Conservation (phyloP, 2,329 filamentous ascomycete species). For the Claviceps maximensis region DNA sequence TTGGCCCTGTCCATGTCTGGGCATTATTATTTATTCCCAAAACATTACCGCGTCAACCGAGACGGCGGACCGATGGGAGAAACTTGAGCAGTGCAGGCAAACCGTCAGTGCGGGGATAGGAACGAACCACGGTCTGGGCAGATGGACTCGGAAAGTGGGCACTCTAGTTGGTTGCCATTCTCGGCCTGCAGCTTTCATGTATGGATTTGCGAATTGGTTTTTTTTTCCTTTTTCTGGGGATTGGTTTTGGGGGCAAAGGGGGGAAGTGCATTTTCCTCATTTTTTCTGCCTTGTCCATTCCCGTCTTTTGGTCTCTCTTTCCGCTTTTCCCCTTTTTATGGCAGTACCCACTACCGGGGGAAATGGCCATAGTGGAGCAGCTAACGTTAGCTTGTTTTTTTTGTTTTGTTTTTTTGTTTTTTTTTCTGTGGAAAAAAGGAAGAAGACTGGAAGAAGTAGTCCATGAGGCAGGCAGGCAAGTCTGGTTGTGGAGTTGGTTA, state of each 20-base stretch:
- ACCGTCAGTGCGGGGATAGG: no score
- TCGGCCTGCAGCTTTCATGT: background rate
- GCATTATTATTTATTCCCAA: no score
- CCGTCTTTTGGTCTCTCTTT: background rate
- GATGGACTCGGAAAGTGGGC: no score
- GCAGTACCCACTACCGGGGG: background rate
- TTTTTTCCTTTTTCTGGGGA: background rate
- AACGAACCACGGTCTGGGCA: background rate
- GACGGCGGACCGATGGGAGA: background rate
- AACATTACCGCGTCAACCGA: background rate
- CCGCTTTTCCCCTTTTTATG: background rate
- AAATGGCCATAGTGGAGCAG: background rate
- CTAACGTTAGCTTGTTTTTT: background rate
- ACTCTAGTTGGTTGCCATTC: background rate
- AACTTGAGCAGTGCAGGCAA: no score
- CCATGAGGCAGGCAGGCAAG: no score
- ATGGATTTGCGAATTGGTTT: no score
- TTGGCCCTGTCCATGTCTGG: background rate
- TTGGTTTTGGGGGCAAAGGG: no score
- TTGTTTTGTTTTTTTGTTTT: no score
- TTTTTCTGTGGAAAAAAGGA: no score
- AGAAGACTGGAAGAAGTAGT: no score
- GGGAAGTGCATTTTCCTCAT: no score
- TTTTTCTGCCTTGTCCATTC: background rate
- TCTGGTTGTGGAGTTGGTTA: background rate